Evolutionary conservation across 1,284 basidiomycete species (phyloP), one percentile per base, ranked within the genome.

Genomic region (Malassezia pachydermatis): DNA sequence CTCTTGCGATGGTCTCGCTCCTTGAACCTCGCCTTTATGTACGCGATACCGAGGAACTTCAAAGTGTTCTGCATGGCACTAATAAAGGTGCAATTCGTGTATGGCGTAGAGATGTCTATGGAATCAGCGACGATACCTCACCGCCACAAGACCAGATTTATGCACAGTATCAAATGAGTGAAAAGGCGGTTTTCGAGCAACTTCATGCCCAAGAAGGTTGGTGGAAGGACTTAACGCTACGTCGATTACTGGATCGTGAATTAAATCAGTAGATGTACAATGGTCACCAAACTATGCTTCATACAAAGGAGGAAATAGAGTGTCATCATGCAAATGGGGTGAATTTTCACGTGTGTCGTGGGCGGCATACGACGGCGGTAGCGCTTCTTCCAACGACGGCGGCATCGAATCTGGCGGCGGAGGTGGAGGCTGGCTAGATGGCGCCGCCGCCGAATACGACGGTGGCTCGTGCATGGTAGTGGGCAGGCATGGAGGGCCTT

Each of bases 171-270:
- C 51, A 29, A 20, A 60, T 70, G 41, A 50, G 34, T 17, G 67
- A 70, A 40, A 27, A 60, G 10, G 34, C 39, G 23, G 35, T 70
- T 9, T 70, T 68, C 41, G 37, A 42, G 1, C 54, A 54, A 5
- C 53, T 70, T 10, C 52, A 62, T 20, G 60, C 55, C 9, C 67
- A 70, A 49, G 35, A 61, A 5, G 8, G 11, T 3, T 67, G 63
- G 62, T 70, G 65, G 65, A 66, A 64, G 28, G 60, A 63, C 32
- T 54, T 47, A 30, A 67, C 63, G 2, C 34, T 70, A 5, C 53
- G 60, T 28, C 46, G 67, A 0, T 41, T 70, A 19, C 43, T 70
- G 6, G 60, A 65, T 45, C 58, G 67, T 9, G 67, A 70, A 32
- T 36, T 70, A n/a, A 33, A 34, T 33, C 35, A 34, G 29, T 35